phyloP scores from a whole-genome alignment of 208 protist genomes.

The Tritrichomonas musculus region DNA sequence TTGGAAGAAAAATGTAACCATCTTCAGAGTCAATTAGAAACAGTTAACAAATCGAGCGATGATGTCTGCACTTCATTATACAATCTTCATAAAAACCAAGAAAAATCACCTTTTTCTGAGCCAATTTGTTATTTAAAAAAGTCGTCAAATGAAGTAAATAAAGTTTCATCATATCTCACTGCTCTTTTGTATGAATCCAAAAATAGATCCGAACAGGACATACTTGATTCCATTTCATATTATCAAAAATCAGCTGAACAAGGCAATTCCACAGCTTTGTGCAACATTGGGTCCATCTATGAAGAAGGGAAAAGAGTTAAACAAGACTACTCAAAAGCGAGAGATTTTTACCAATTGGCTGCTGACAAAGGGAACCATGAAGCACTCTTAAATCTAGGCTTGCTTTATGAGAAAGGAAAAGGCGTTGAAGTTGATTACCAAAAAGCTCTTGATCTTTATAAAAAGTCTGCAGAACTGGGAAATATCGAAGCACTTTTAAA shows the following conservation, averaged over 20 bases:
- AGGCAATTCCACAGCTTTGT: not conserved
- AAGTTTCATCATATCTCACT: not conserved
- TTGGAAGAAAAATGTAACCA: too few relatives aligned
- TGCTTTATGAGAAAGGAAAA: not conserved
- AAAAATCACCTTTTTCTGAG: too few relatives aligned
- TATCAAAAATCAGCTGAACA: not conserved
- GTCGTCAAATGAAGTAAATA: too few relatives aligned
- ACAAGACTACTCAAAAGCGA: not conserved
- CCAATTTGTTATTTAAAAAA: too few relatives aligned
- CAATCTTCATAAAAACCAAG: too few relatives aligned
- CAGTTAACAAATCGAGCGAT: too few relatives aligned
- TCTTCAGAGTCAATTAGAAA: too few relatives aligned
- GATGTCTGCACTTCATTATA: too few relatives aligned
- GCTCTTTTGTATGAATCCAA: not conserved
- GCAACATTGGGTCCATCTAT: not conserved
- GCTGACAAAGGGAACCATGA: not conserved
- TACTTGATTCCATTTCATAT: not conserved
- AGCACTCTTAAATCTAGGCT: not conserved
- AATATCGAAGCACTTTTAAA: not conserved
- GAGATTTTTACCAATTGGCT: not conserved
- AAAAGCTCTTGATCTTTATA: not conserved
- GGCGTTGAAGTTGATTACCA: not conserved
- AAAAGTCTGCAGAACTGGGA: not conserved
- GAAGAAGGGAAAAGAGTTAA: not conserved
- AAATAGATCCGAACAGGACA: not conserved